Percentiles rank a stretch among this genome's conserved stretches.
These are phyloP conservation scores for Karstenula rhodostoma DNA, from an alignment of 2,329 filamentous ascomycete species.

Conservation along the genomic window DNA sequence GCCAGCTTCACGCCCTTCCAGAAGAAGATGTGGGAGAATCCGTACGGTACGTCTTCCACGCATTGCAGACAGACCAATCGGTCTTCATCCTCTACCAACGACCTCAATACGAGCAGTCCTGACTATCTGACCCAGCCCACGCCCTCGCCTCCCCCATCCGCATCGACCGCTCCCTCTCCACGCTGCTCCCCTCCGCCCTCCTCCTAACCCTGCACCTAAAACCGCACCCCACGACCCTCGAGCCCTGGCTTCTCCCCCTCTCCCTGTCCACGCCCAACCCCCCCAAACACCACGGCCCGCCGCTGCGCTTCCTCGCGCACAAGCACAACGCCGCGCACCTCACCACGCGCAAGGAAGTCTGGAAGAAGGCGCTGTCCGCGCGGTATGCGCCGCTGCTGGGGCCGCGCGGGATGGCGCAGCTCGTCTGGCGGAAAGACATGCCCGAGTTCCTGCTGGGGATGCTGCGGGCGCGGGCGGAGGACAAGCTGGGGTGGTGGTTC, in stretches of 20 bases:
- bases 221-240: conserved; percentile 61
- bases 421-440: conserved; percentile 60
- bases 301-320: conserved; percentile 33
- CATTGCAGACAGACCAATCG: too few relatives aligned
- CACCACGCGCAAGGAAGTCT: conserved; percentile 28
- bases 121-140: conserved; percentile 57
- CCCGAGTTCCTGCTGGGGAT: conserved; percentile 50
- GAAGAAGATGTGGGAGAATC: conserved; percentile 66
- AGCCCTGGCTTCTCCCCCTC: conserved; percentile 66
- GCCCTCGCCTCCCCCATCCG: conserved; percentile 70
- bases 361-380: conserved; percentile 42
- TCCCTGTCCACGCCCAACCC: conserved; percentile 31
- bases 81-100: too few relatives aligned
- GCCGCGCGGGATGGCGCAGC: neutral
- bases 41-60: conserved; percentile 64
- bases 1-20: conserved; percentile 61
- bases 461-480: conserved; percentile 48
- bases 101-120: conserved; percentile 9
- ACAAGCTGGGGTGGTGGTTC: conserved; percentile 48
- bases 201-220: conserved; percentile 68
- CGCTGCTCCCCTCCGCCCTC: conserved; percentile 66
- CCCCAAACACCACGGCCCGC: conserved; percentile 31
- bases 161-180: conserved; percentile 60
- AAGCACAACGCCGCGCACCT: conserved; percentile 27
- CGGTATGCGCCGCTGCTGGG: neutral